These are phyloP conservation scores for Coffea eugenioides DNA, from an alignment of 257 asterid genomes.

Conservation along the genomic window DNA sequence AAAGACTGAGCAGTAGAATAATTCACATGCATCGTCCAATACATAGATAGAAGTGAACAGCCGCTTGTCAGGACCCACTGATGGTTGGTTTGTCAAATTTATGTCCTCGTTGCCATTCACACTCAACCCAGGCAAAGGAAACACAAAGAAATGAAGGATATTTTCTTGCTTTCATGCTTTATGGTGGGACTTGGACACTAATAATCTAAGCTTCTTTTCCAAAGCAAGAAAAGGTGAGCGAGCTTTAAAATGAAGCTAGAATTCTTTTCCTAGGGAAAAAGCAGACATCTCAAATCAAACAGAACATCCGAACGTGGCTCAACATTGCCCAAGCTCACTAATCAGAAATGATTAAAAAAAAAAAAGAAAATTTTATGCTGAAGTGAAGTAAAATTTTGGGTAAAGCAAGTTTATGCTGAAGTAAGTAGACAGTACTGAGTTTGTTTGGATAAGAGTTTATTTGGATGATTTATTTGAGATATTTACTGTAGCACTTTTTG, in stretches of 20 bases:
- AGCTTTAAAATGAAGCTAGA: slow-evolving; percentile 35
- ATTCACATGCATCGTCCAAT: slow-evolving; percentile 18
- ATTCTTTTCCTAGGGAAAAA: slow-evolving; percentile 16
- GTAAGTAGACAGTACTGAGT: not conserved
- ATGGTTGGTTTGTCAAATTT: not conserved
- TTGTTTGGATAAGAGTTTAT: no score
- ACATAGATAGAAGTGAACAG: not conserved
- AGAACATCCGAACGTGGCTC: slow-evolving; percentile 34
- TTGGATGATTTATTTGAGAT: no score
- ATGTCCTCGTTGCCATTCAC: not conserved
- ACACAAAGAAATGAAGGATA: not conserved
- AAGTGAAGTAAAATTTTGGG: slow-evolving; percentile 16
- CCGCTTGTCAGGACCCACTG: not conserved
- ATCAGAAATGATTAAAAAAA: slow-evolving; percentile 34
- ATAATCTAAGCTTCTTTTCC: slow-evolving; percentile 50
- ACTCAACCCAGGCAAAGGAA: not conserved
- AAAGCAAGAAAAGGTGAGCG: slow-evolving; percentile 42
- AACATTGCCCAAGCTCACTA: slow-evolving; percentile 29
- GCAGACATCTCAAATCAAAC: slow-evolving; percentile 30
- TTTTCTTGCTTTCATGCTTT: slow-evolving; percentile 33
- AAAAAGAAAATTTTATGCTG: not conserved
- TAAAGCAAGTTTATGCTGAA: not conserved
- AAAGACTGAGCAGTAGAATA: not conserved
- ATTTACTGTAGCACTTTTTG: no score
- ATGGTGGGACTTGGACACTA: slow-evolving; percentile 13